A percentile compares a stretch with the other conserved stretches of the same genome.
Conservation (phyloP, 1,284 basidiomycete genomes). For the Cerrena zonata region DNA sequence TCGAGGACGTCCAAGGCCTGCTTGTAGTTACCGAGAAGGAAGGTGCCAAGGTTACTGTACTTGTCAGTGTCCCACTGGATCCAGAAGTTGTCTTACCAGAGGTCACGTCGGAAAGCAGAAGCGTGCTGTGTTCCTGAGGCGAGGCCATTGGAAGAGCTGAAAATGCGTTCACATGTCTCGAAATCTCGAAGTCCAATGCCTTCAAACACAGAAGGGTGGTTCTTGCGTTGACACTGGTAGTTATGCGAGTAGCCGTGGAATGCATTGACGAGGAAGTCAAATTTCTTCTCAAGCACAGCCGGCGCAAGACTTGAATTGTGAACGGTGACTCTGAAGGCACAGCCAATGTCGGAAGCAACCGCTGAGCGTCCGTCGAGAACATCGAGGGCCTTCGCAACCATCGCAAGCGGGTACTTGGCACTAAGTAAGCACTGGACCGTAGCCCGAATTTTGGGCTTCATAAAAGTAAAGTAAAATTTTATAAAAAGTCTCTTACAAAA, state of each 20-base stretch:
- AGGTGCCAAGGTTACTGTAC: conserved; percentile 14
- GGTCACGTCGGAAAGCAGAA: conserved; percentile 17
- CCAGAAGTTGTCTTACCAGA: conserved; percentile 18
- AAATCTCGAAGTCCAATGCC: conserved; percentile 22
- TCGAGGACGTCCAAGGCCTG: too few species aligned
- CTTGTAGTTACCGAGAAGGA: too few species aligned
- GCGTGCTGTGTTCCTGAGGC: conserved; percentile 19
- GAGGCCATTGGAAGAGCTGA: too few species aligned
- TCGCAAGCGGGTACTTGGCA: conserved; percentile 28
- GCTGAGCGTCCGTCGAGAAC: conserved; percentile 8
- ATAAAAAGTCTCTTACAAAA: too few species aligned
- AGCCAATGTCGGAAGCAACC: conserved; percentile 27
- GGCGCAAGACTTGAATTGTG: conserved; percentile 16
- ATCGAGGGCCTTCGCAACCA: conserved; percentile 17
- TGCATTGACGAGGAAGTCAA: conserved; percentile 9
- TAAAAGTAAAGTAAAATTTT: too few species aligned
- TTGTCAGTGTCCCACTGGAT: conserved; percentile 22
- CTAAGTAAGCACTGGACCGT: too few species aligned
- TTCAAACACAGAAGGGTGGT: conserved; percentile 14
- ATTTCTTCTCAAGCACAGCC: conserved; percentile 10
- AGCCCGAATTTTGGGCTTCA: too few species aligned
- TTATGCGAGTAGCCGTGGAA: too few species aligned
- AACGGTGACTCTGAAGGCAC: conserved; percentile 21
- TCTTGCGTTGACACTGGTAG: conserved; percentile 18
- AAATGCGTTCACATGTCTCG: too few species aligned